Base-by-base conservation (phyloP, 208 protist genomes). In the Wallacemonas rigidus region DNA sequence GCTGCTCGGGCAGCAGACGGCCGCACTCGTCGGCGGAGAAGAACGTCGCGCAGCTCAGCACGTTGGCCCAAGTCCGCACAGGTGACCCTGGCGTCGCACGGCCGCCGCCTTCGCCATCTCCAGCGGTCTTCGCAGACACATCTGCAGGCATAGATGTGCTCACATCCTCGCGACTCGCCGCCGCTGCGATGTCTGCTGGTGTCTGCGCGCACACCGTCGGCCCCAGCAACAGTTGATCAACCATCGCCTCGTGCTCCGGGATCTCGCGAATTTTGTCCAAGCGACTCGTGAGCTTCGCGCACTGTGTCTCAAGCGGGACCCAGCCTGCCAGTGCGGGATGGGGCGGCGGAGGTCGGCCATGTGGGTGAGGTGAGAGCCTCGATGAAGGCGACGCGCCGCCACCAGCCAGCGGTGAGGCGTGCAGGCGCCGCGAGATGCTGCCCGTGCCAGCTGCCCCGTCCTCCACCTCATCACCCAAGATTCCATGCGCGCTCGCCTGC, bases 21-120 rank as follows among this genome's bases (percentile, higher is more conserved):
- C 50, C 50, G 53, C 43, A 36, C 43, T 71, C 67, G 41, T 54
- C 67, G 56, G 60, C 38, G 35, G 71, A 44, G n/a, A 68, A 68
- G 71, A 75, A 75, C 2, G 51, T 55, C 2, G 60, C 61, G 47
- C 35, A 15, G 45, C 4, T 61, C 4, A 56, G 43, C 47, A 75
- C 71, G 38, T 56, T 58, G 3, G 41, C 44, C 51, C 64, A 58
- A 26, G 71, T 48, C 2, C 53, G 26, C 26, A 26, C 26, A 26
- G 26, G 26, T 26, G 26, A 26, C 26, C 26, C 26, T 26, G 26
- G 26, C 26, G 26, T 26, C 26, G 68, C 39, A 72, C 15, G 6
- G 68, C 17, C 45, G 45, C 45, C 45, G 45, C 45, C 45, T 50
- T 12, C 45, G 45, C 8, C 45, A 50, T 4, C 17, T 15, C n/a